Base-by-base conservation (phyloP, 2,329 filamentous ascomycete species). In the Celoporthe dispersa region DNA sequence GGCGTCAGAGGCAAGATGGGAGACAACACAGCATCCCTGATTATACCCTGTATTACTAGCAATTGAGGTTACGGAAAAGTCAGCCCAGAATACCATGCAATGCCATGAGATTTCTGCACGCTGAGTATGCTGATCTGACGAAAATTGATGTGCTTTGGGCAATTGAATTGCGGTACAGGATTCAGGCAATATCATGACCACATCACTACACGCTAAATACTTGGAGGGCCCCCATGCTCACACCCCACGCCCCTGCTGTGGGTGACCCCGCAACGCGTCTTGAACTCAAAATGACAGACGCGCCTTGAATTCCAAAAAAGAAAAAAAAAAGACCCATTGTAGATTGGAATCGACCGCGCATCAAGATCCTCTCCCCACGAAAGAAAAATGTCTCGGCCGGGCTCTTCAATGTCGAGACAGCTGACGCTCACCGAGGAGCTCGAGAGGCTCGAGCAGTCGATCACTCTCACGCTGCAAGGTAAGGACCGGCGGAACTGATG, bases 391-490 rank as follows among this genome's bases (percentile, higher is more conserved):
- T 84, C 86, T 74, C 83, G 83, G 68, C 80, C 84, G 28, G 82
- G 81, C 59, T 77, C 80, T 35, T 82, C 86, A 2, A 80, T 84
- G 57, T 83, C 79, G 39, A 81, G 88, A 72, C 86, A 82, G 64
- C 84, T 98, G 71, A 93, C 93, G 6, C 85, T 98, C 71, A 97
- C 95, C 0, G 96, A 99, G 79, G 96, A 99, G 85, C 86, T 99
- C 67, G 96, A 99, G 82, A 94, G 92, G 80, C 85, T 99, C 4
- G 96, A 99, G 80, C 96, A 99, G 80, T 97, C 94, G 31, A 98
- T 99, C 75, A 99, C 96, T 0, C 85, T 98, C 55, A 98, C 95
- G 0, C 85, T 99, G 31, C 96, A 98, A 90, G 94, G 93, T 92
- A 80, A 70, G 60, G 76, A 74, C 0, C 25, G 9, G 9, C 25